Evolutionary conservation across 306 rosid genomes (phyloP), one percentile per base, ranked within the genome.

Genomic region (Morella rubra): DNA sequence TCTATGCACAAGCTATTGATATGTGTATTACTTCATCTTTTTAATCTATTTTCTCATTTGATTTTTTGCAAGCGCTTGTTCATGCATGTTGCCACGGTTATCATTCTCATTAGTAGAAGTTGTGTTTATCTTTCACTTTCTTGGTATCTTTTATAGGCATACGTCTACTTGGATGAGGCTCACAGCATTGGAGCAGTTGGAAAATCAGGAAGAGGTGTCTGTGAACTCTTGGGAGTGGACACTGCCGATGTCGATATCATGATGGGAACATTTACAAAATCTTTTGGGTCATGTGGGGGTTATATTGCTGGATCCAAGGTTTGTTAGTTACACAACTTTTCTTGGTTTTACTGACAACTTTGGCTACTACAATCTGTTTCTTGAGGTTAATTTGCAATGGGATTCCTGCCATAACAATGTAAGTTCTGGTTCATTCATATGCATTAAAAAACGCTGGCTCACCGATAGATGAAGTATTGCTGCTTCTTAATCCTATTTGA

Each of bases 181-280:
- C 98, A 90, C 85, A 93, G 98, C 90, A 93, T 93, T 72, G 98
- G 98, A 82, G 96, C 96, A 8, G 94, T 93, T 78, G 98, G 98
- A 69, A 90, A 89, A 87, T 62, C 96, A 6, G 98, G 84, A 32
- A 75, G 81, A 80, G 86, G 81, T 20, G 84, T 82, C 55, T 82
- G 98, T 91, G 98, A 93, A 84, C 97, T 93, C 58, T 81, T 93
- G 79, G 97, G 92, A 66, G 98, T 90, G 75, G 92, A 93, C 82
- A 73, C 96, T 71, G 93, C 92, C 56, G 97, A 88, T 82, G 82
- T 91, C 47, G 98, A 93, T 83, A 79, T 93, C 83, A 91, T 93
- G 98, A 93, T 91, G 98, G 97, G 98, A 77, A 93, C 98, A 47
- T 93, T 93, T 80, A 93, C 98, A 58, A 93, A 93, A 83, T 93